These are phyloP conservation scores for Phytophthora pisi DNA, from an alignment of 352 stramenopile genomes.

Conservation along the genomic window DNA sequence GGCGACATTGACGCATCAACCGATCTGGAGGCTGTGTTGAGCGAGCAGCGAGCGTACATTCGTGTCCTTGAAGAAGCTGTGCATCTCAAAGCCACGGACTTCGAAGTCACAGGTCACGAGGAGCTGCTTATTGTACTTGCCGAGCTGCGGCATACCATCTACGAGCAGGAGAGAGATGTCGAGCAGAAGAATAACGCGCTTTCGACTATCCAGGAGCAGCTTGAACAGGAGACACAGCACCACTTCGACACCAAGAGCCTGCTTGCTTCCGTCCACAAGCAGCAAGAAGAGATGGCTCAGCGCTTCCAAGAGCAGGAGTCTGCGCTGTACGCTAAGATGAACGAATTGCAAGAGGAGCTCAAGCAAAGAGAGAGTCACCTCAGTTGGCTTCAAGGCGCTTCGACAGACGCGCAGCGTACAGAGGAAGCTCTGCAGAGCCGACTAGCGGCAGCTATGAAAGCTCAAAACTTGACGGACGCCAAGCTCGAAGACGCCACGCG, in stretches of 20 bases:
- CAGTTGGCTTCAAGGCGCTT: conserved; percentile 14
- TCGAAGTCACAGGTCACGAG: conserved; percentile 73
- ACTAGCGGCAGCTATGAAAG: conserved; percentile 28
- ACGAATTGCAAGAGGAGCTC: conserved; percentile 36
- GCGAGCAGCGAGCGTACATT: conserved; percentile 72
- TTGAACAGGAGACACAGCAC: conserved; percentile 33
- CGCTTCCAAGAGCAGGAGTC: conserved; percentile 38
- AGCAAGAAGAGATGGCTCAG: conserved; percentile 30
- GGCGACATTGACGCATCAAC: not conserved
- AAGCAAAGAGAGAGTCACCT: conserved; percentile 32
- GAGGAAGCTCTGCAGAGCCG: conserved; percentile 32
- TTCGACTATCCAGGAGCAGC: conserved; percentile 18
- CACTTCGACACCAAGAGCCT: conserved; percentile 31
- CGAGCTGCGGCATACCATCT: conserved; percentile 80
- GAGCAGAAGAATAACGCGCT: conserved; percentile 30
- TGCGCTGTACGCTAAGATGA: conserved; percentile 31
- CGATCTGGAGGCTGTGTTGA: conserved; percentile 15
- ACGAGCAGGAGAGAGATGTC: conserved; percentile 69
- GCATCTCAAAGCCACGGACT: conserved; percentile 71
- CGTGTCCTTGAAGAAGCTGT: conserved; percentile 80
- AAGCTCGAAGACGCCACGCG: conserved; percentile 36
- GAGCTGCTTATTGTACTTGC: conserved; percentile 77
- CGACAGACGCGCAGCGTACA: conserved; percentile 15
- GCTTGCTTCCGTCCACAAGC: conserved; percentile 13
- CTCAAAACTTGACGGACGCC: conserved; percentile 28